Evolutionary conservation across 345 rosid genomes (phyloP), one percentile per base, ranked within the genome.

Genomic region (Bruguiera gymnorhiza): DNA sequence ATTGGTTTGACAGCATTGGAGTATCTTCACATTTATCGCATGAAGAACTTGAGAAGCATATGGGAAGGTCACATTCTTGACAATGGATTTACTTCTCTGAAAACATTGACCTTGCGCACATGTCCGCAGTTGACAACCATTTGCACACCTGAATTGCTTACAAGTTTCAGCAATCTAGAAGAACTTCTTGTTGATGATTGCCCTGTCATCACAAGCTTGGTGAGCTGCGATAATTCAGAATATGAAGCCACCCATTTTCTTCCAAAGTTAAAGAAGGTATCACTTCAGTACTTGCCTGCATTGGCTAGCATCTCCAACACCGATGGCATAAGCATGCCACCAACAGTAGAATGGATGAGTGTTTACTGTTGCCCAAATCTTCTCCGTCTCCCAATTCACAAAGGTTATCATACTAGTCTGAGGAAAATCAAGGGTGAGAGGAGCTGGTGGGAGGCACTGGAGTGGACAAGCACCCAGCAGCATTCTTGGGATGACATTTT

Each of bases 111-210:
- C 1, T 10, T 62, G 27, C 20, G 21, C 24, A 37, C 26, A 0
- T 62, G 66, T 62, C 50, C 67, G 1, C 19, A 58, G 15, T 24
- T 68, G 62, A 51, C 7, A 16, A 30, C 31, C 23, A 37, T 77
- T 63, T 77, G 67, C 53, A 8, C 73, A 0, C 65, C 20, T 2
- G 16, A 26, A 27, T 66, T 66, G 68, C 67, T 70, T 39, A 58
- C 27, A 32, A 60, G 61, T 31, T 52, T 70, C n/a, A 19, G 16
- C 63, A 60, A 60, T 62, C 6, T 76, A 31, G 72, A 76, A 56
- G 60, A 66, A 34, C 66, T 76, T 2, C 31, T 39, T 6, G 20
- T 76, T 21, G 72, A 76, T 27, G 79, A 75, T 51, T 70, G 79
- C 15, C 61, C 66, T 23, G 8, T 0, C 24, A 27, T 75, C 24